Evolutionary conservation across 2,329 filamentous ascomycete genomes (phyloP).

Genomic region (Ustulina deusta): DNA sequence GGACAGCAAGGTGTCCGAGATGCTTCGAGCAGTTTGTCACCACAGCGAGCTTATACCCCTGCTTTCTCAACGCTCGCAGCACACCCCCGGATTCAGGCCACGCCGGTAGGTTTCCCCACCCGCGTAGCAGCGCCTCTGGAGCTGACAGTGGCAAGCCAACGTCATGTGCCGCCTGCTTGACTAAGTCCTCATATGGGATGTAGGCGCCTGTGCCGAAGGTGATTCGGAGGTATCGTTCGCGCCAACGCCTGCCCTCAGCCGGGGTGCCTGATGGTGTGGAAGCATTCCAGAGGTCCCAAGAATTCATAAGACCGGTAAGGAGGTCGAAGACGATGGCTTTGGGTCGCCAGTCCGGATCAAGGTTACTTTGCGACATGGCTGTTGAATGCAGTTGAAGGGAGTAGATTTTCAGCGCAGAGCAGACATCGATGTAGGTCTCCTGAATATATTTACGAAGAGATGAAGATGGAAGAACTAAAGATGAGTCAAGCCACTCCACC

Average conservation of each 20-base stretch:
- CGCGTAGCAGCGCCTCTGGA: conserved; percentile 21
- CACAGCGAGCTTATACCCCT: conserved; percentile 33
- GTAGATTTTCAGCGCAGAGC: not conserved
- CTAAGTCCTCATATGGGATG: conserved; percentile 33
- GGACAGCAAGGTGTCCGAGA: conserved; percentile 28
- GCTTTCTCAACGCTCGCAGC: conserved; percentile 11
- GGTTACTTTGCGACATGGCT: conserved; percentile 9
- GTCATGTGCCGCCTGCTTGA: conserved; percentile 30
- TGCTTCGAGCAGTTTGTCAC: conserved; percentile 36
- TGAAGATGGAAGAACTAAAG: no score
- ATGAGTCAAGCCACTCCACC: not conserved
- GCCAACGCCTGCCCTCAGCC: conserved; percentile 31
- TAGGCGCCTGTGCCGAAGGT: conserved; percentile 31
- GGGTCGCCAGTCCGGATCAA: conserved; percentile 23
- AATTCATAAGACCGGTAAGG: conserved; percentile 34
- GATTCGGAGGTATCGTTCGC: conserved; percentile 30
- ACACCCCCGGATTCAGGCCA: conserved; percentile 32
- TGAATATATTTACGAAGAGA: not conserved
- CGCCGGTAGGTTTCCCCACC: conserved; percentile 16
- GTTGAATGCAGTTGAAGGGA: not conserved
- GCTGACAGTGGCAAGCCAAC: conserved; percentile 32
- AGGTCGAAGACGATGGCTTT: conserved; percentile 38
- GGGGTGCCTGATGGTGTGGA: conserved; percentile 28
- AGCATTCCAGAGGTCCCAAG: conserved; percentile 34
- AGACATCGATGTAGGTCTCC: not conserved